Percentiles rank a stretch among this genome's conserved stretches.
phyloP scores from a whole-genome alignment of 2,329 filamentous ascomycete genomes.

The Trichophyton schoenleinii region DNA sequence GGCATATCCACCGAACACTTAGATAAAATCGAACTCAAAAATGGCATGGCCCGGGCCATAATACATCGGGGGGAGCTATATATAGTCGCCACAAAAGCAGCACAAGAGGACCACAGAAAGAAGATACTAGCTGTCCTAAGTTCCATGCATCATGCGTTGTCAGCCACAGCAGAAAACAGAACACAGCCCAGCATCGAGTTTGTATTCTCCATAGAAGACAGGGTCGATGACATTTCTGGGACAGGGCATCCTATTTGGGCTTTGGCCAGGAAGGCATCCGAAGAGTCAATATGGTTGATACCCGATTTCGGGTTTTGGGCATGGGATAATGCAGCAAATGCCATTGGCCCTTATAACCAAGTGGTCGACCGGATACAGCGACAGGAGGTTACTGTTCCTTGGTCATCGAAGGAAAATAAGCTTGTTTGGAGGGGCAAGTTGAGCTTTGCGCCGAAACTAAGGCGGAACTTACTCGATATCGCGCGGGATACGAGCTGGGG shows the following conservation, averaged over 20 bases:
- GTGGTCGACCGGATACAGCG: conserved; percentile 23
- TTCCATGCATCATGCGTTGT: conserved; percentile 38
- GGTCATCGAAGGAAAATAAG: conserved; percentile 29
- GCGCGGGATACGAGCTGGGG: conserved; percentile 34
- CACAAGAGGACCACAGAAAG: conserved; percentile 26
- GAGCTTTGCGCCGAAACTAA: conserved; percentile 31
- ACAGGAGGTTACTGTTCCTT: conserved; percentile 14
- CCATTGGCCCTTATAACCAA: conserved; percentile 26
- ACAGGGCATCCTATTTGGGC: conserved; percentile 31
- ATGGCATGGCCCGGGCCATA: conserved; percentile 25
- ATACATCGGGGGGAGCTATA: conserved; percentile 25
- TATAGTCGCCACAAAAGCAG: conserved; percentile 20
- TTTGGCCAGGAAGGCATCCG: conserved; percentile 28
- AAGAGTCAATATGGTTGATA: conserved; percentile 38
- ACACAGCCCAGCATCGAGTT: conserved; percentile 29
- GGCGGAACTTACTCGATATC: conserved; percentile 29
- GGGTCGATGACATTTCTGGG: conserved; percentile 32
- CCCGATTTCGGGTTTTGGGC: conserved; percentile 43
- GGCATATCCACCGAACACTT: conserved; percentile 19
- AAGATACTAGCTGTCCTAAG: conserved; percentile 33
- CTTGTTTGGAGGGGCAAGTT: conserved; percentile 40
- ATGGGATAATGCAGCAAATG: conserved; percentile 30
- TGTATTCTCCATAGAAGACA: conserved; percentile 32
- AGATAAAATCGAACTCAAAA: conserved; percentile 19
- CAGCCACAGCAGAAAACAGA: conserved; percentile 27